Conservation (phyloP, 2,329 filamentous ascomycete species). For the Fusarium bulbicola region DNA sequence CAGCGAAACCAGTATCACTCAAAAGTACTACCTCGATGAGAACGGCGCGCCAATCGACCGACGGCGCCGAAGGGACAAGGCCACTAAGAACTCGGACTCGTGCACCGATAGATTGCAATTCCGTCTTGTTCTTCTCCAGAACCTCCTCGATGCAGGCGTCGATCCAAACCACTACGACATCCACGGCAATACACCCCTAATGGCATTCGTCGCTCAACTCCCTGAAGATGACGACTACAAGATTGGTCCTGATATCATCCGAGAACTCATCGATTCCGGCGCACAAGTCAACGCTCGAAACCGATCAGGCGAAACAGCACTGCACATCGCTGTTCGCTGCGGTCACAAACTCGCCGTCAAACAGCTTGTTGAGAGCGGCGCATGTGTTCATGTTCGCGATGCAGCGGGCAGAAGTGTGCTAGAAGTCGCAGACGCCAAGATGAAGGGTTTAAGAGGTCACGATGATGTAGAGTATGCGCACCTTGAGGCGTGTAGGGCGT, state of each 20-base stretch:
- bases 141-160: constrained; percentile 51
- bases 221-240: constrained; percentile 62
- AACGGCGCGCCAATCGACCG: constrained; percentile 11
- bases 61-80: constrained; percentile 12
- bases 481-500: constrained; percentile 57
- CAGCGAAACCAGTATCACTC: constrained; percentile 49
- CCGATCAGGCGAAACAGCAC: constrained; percentile 62
- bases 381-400: constrained; percentile 59
- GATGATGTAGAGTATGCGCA: constrained; percentile 51
- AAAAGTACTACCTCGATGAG: constrained; percentile 43
- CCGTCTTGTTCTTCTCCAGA: constrained; percentile 39
- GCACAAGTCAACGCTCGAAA: constrained; percentile 62
- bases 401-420: constrained; percentile 55
- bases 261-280: constrained; percentile 53
- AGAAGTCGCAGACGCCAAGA: constrained; percentile 55
- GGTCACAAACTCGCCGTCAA: constrained; percentile 63
- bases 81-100: constrained; percentile 45
- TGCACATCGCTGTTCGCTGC: constrained; percentile 62
- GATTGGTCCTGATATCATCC: constrained; percentile 56
- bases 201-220: constrained; percentile 62
- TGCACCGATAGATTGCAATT: constrained; percentile 43
- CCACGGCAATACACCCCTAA: constrained; percentile 63
- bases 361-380: constrained; percentile 56
- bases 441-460: constrained; percentile 44
- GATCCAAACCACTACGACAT: constrained; percentile 63